Evolutionary conservation across 75 land plant genomes (phyloP).

Genomic region (Cunninghamia lanceolata): DNA sequence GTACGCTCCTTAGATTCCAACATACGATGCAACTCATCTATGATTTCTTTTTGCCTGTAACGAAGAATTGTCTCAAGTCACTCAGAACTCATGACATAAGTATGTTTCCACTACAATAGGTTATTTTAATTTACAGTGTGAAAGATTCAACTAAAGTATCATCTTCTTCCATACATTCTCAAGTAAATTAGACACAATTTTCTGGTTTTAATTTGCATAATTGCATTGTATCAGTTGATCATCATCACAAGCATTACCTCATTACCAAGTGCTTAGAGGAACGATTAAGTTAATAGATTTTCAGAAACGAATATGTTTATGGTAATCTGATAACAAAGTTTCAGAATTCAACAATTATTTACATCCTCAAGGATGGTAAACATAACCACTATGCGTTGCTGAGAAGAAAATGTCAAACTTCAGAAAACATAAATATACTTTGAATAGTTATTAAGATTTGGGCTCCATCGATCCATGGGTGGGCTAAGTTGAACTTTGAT

Average conservation of each 20-base stretch:
- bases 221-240: background rate
- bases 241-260: background rate
- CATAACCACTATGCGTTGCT: background rate
- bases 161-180: background rate
- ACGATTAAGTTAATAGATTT: background rate
- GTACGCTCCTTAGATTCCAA: conserved; percentile 69
- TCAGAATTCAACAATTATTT: background rate
- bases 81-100: conserved; percentile 6
- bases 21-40: conserved; percentile 70
- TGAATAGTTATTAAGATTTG: background rate
- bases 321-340: background rate
- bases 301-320: background rate
- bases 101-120: background rate
- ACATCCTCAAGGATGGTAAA: background rate
- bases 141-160: background rate
- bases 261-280: background rate
- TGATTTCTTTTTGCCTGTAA: conserved; percentile 70
- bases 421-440: background rate
- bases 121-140: background rate
- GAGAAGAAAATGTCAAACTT: background rate
- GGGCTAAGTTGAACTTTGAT: too few relatives aligned
- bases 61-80: conserved; percentile 6
- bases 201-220: background rate
- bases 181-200: background rate
- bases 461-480: too few relatives aligned